Conservation (phyloP, 2,329 filamentous ascomycete species). For the Didymella keratinophila region DNA sequence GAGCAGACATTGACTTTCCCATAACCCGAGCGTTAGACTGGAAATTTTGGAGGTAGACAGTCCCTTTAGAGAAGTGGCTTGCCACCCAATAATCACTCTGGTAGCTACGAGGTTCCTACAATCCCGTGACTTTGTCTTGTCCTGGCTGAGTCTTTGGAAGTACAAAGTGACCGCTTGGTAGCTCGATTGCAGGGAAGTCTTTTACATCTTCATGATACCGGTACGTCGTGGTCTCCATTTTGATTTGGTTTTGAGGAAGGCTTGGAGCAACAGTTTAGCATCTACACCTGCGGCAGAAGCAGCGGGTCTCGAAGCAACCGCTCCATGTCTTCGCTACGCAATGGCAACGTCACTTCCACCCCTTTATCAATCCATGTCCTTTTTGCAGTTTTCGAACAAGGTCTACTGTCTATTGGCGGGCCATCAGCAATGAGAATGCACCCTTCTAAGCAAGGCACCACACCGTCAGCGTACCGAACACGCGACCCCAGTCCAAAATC, state of each 20-base stretch:
- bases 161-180: too few relatives aligned
- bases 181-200: not conserved
- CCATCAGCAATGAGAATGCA: constrained; percentile 15
- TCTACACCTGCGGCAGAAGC: constrained; percentile 8
- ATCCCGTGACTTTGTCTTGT: too few relatives aligned
- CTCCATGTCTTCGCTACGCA: constrained; percentile 11
- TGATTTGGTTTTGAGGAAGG: too few relatives aligned
- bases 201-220: not conserved
- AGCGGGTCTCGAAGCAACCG: constrained; percentile 11
- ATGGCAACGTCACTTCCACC: constrained; percentile 7
- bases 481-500: constrained; percentile 17
- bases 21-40: too few relatives aligned
- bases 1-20: too few relatives aligned
- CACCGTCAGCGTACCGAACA: constrained; percentile 19
- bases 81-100: too few relatives aligned
- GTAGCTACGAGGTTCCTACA: too few relatives aligned
- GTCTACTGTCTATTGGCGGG: not conserved
- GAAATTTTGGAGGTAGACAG: too few relatives aligned
- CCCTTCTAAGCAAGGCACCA: constrained; percentile 15
- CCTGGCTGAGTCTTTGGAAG: too few relatives aligned
- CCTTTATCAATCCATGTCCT: not conserved
- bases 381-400: not conserved
- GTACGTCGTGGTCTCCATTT: too few relatives aligned
- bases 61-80: too few relatives aligned
- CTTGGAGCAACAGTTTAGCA: not conserved